Base-by-base conservation (phyloP, 306 rosid genomes). In the Mimosa bimucronata region DNA sequence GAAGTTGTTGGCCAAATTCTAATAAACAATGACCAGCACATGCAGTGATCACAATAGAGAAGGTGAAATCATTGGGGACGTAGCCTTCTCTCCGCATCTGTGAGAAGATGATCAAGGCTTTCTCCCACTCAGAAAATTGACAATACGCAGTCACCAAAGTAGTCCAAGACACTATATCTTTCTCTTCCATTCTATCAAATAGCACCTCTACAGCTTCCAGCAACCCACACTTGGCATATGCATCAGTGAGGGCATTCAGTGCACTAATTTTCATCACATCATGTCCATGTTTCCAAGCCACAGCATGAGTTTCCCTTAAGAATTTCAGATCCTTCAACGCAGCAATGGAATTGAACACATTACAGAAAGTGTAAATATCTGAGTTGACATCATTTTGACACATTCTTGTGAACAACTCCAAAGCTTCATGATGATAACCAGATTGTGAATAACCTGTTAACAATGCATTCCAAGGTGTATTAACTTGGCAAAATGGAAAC, bases 391-490 rank as follows among this genome's bases (percentile, higher is more conserved):
- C 79, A 13, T 88, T 89, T 75, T 50, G 79, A 48, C 86, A 83
- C 97, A 91, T 89, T 68, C 70, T 84, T 76, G 84, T 68, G 83
- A 89, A 87, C 31, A 88, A 71, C 38, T 88, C 85, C 89, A 89
- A 80, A 41, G 97, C 88, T 82, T 91, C 86, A 76, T 75, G 75
- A 73, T 86, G 76, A 87, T 53, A 74, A 76, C 86, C 89, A 72
- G 83, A 74, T 61, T 88, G 90, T 74, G 92, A 89, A 83, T 88
- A 87, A 12, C 97, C 92, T 1, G 92, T 86, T 76, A 91, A 73
- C 90, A 93, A 84, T 44, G 97, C 97, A 86, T 91, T 91, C 97
- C 97, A 89, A 13, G 97, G 97, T 0, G 86, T 76, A 48, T 85
- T 91, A 66, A 88, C 76, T 38, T 72, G 40, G 70, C 89, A 87